Evolutionary conservation across 2,329 filamentous ascomycete species (phyloP), one percentile per base, ranked within the genome.

Genomic region (Penicillium nordicum): DNA sequence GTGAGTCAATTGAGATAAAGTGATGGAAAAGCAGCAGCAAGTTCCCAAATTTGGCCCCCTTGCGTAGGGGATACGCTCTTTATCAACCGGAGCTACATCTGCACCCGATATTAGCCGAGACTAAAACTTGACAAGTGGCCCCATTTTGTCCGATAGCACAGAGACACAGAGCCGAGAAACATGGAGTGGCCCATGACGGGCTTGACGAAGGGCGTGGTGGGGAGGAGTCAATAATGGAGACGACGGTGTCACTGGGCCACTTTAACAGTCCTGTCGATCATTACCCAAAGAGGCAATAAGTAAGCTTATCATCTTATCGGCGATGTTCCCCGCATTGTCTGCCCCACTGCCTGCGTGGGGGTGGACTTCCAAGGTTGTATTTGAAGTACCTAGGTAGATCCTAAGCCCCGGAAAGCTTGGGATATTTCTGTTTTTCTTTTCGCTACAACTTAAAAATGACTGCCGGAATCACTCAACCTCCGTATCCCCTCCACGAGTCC

Each of bases 401-500:
- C 41, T 29, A 7, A 27, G 10, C 10, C 16, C 14, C 21, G 3
- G 11, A 21, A 29, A 5, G n/a, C 9, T 21, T 18, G 5, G 1
- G 12, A 52, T 1, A 14, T 14, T 38, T n/a, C 5, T 37, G 7
- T 50, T 18, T 14, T 37, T 16, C 2, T 16, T 42, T 38, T 18
- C 11, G 37, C 14, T 16, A 5, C 5, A 25, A 25, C 7, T 25
- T 34, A 27, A 45, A 23, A 12, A 54, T 55, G 53, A 55, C 47
- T 45, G 47, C 60, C 9, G 57, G 63, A 16, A 45, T 61, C 16
- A 60, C 65, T 30, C 66, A 71, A 56, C 72, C 74, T 5, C 74
- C 78, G 0, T 82, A 81, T 57, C 78, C 79, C 25, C 72, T 82
- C 29, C 79, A 82, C 61, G 70, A 74, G 18, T 80, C 79, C 25